These are phyloP conservation scores for Vigna mungo DNA, from an alignment of 306 rosid species.

Conservation along the genomic window DNA sequence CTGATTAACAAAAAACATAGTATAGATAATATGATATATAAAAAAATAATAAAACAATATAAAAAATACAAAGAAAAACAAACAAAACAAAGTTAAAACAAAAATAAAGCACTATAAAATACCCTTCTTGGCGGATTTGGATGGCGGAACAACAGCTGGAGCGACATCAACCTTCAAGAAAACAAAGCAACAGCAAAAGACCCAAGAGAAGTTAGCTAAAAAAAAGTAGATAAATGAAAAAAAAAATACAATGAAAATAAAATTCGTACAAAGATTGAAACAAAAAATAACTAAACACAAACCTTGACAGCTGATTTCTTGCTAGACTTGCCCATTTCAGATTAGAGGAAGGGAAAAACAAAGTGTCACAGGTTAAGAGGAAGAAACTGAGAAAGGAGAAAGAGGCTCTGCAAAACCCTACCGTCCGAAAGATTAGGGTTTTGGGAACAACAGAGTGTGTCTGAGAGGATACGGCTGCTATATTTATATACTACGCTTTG, in stretches of 20 bases:
- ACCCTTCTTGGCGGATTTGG: conserved; percentile 78
- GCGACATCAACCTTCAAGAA: conserved; percentile 65
- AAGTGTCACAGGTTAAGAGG: neutral
- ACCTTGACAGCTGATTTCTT: conserved; percentile 82
- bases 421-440: conserved; percentile 50
- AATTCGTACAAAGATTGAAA: neutral
- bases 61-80: neutral
- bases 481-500: conserved; percentile 9
- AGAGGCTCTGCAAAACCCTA: conserved; percentile 63
- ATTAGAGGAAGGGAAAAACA: neutral
- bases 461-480: neutral
- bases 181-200: neutral
- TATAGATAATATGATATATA: neutral
- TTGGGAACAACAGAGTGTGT: conserved; percentile 33
- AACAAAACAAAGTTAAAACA: neutral
- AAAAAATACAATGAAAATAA: neutral
- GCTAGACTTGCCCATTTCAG: conserved; percentile 74
- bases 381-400: neutral
- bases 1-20: neutral
- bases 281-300: neutral
- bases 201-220: neutral
- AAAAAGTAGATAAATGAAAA: neutral
- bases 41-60: neutral
- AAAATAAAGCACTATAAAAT: neutral
- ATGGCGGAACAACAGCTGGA: conserved; percentile 56